Conservation (phyloP, 139 green algal genomes). For the Chloropicon primus region DNA sequence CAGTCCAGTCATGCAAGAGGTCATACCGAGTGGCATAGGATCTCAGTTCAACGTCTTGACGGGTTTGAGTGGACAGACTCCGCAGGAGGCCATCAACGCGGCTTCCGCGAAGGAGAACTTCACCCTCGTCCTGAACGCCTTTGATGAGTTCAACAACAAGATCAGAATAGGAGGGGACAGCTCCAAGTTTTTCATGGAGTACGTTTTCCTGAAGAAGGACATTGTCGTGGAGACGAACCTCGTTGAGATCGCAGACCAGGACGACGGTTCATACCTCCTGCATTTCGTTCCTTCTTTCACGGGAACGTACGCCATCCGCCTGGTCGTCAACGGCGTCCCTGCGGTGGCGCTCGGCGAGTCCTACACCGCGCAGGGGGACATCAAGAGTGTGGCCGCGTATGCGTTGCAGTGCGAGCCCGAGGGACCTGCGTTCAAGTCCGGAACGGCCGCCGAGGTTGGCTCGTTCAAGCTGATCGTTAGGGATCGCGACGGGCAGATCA, state of each 20-base stretch:
- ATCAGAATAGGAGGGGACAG: neutral
- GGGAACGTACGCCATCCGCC: slow-evolving; percentile 1
- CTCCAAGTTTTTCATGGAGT: slow-evolving; percentile 1
- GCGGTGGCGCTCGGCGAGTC: neutral
- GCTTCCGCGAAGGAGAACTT: slow-evolving; percentile 2
- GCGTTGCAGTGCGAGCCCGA: neutral
- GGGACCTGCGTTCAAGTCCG: neutral
- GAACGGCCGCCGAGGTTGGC: neutral
- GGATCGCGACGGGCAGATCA: slow-evolving; percentile 4
- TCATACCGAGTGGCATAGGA: neutral
- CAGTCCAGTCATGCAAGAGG: neutral
- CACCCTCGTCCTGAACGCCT: neutral
- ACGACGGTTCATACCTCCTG: neutral
- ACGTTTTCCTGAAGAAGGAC: neutral
- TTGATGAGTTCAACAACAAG: slow-evolving; percentile 7
- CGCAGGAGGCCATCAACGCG: neutral
- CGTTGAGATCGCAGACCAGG: neutral
- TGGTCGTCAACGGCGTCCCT: slow-evolving; percentile 5
- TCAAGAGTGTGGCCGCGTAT: slow-evolving; percentile 7
- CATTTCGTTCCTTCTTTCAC: neutral
- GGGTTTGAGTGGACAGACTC: neutral
- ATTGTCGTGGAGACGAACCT: neutral
- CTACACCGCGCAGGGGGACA: slow-evolving; percentile 2
- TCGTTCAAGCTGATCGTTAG: slow-evolving; percentile 6
- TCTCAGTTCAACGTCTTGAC: neutral